Base-by-base conservation (phyloP, 768 basidiomycete species). In the Auricularia cornea region DNA sequence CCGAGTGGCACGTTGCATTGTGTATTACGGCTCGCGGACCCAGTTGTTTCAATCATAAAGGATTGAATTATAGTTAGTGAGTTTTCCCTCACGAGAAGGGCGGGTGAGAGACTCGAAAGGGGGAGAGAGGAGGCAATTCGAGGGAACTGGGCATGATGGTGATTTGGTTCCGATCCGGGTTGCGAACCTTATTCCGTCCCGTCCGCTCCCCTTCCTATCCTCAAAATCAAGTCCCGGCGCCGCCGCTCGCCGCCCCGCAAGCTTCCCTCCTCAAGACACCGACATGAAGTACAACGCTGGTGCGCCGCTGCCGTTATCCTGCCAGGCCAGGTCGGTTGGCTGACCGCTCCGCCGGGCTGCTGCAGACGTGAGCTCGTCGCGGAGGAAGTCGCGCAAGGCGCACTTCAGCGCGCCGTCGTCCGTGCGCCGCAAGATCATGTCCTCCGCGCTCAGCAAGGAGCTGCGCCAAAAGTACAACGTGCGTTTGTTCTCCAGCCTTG, bases 341-440 rank as follows among this genome's bases (percentile, higher is more conserved):
- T 57, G 10, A 16, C 28, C 20, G n/a, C n/a, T n/a, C n/a, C n/a
- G n/a, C n/a, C n/a, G n/a, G 26, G 54, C 26, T 57, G 54, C 4
- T 29, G 44, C 69, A 94, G 94, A 91, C 74, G 85, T 90, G 73
- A 92, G 94, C 68, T 92, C 90, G 68, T 93, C 92, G 72, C 88
- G 94, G 76, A 92, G 97, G 85, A 98, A 98, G 86, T 86, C 89
- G 72, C 93, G 94, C 82, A 98, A 97, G 86, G 90, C 90, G 69
- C 97, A 99, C 84, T 98, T 98, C 79, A 83, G 83, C 61, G 96
- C 96, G 51, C 92, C 96, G 59, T 98, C 96, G 54, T 94, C 92
- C 59, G 81, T 92, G 71, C 92, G 96, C 76, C 89, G 97, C 76
- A 94, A 92, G 80, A 94, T 98, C 71, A 98, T 99, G 97, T 94